Evolutionary conservation across 2,329 filamentous ascomycete species (phyloP), one percentile per base, ranked within the genome.

Genomic region (Neopestalotiopsis sp.): DNA sequence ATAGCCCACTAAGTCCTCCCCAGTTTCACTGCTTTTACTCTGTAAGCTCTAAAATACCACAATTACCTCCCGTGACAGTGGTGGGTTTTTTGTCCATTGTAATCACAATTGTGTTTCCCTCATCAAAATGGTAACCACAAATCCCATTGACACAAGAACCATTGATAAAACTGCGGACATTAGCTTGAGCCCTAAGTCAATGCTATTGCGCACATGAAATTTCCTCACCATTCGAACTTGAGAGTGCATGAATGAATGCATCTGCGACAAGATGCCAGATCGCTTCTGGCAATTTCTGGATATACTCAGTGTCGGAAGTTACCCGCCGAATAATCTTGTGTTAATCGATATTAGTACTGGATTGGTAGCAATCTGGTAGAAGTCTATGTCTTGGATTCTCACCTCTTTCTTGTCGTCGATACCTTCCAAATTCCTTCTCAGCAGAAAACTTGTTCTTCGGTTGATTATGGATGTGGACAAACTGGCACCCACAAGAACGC

Each of bases 281-380:
- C 14, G 28, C 32, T 38, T 60, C 57, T 17, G 57, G 57, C 57
- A 60, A 24, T 32, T 38, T 60, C 57, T 60, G 57, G 57, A 60
- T 60, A 10, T 60, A 60, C 28, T 30, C 28, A 6, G 17, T 38
- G 32, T 38, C 24, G 13, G 57, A 60, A 14, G 24, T 60, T 4
- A 38, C 57, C 6, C 32, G 57, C 32, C 30, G 12, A 4, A 60
- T 60, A 12, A 60, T 30, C 57, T 60, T 34, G 28, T 20, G 24
- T 28, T 28, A 1, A 3, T 0, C 3, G 24, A 28, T 28, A 28
- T 28, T 4, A 28, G 24, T 28, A 28, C 4, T 28, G 24, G 0
- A 28, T 28, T 28, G 24, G 24, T 28, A 28, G n/a, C n/a, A n/a
- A n/a, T 24, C 2, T 24, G 24, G 24, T 24, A 24, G 24, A 3